phyloP scores from a whole-genome alignment of 2,329 filamentous ascomycete genomes.

The Lojkania enalia region DNA sequence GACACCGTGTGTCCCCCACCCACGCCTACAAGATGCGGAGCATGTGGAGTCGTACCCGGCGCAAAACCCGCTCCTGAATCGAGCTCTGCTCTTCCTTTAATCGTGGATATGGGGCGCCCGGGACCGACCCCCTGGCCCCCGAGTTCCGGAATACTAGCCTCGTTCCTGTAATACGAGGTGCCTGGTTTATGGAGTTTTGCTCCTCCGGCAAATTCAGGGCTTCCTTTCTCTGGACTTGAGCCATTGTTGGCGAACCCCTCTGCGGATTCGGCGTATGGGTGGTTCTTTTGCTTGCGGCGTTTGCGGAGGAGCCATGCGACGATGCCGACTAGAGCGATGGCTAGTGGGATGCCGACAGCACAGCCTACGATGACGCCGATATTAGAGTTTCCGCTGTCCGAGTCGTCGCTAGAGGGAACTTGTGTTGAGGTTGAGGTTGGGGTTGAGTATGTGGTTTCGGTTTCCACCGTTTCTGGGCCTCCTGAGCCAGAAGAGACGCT shows the following conservation, averaged over 20 bases:
- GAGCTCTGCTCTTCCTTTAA: conserved; percentile 37
- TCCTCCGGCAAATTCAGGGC: conserved; percentile 24
- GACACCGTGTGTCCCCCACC: conserved; percentile 22
- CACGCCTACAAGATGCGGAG: conserved; percentile 35
- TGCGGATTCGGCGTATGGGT: conserved; percentile 11
- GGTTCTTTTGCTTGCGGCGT: conserved; percentile 25
- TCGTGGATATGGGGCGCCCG: conserved; percentile 28
- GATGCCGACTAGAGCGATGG: conserved; percentile 33
- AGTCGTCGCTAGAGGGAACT: conserved; percentile 10
- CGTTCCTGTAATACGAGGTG: conserved; percentile 16
- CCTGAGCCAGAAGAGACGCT: conserved; percentile 29
- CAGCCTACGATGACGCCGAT: conserved; percentile 39
- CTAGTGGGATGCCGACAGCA: conserved; percentile 42
- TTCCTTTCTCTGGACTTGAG: conserved; percentile 7
- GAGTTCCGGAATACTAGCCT: conserved; percentile 30
- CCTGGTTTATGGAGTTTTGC: conserved; percentile 24
- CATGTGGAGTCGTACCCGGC: conserved; percentile 27
- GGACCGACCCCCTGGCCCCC: conserved; percentile 33
- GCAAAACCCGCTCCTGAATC: conserved; percentile 32
- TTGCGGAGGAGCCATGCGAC: conserved; percentile 39
- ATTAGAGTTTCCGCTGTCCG: conserved; percentile 22
- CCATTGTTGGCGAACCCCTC: conserved; percentile 16
- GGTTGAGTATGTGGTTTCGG: conserved; percentile 25
- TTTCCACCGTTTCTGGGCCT: conserved; percentile 27
- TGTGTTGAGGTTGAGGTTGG: conserved; percentile 7